Base-by-base conservation (phyloP, 139 green algal species). In the Tetratostichococcus sp. region DNA sequence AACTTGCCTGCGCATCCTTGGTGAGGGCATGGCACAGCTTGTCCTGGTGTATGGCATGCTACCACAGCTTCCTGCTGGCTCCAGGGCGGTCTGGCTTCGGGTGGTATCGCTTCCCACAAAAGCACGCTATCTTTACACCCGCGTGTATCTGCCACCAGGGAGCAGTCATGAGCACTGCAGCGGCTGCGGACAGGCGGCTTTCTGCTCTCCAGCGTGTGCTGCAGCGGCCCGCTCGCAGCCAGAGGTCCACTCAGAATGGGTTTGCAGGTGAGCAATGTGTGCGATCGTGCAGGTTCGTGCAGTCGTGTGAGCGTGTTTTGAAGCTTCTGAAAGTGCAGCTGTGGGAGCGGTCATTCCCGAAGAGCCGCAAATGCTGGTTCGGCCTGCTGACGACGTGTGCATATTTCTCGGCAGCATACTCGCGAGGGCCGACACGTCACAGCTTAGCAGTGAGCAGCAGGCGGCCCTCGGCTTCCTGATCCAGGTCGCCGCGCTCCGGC, bases 201-300 rank as follows among this genome's bases (percentile, higher is more conserved):
- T 90, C 57, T 90, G 86, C 73, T 87, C 79, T 35, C 6, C 72
- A 2, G 25, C 25, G 1, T 90, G 86, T 35, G 69, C 57, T 67
- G 67, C 75, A 43, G 42, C n/a, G 1, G 86, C 70, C 0, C 58
- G 58, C 14, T 21, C 35, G 14, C 83, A 72, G 17, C 70, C 73
- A 0, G 88, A 81, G 81, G 69, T 85, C 43, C 86, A 90, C 43
- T 77, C 83, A 19, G 26, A 30, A 0, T 79, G 50, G 3, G 78
- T 87, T 2, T 90, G 86, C 81, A 84, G 84, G 82, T 83, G 34
- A 1, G 74, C 1, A 17, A 1, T 69, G 6, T 1, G 30, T 30
- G 32, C 30, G n/a, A 32, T 65, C 30, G n/a, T 58, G 39, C 1
- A 1, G n/a, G 66, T 39, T 35, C 30, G 14, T 1, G 4, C 33